Conservation (phyloP, 1,139 yeast species). For the Candida mesenterica region DNA sequence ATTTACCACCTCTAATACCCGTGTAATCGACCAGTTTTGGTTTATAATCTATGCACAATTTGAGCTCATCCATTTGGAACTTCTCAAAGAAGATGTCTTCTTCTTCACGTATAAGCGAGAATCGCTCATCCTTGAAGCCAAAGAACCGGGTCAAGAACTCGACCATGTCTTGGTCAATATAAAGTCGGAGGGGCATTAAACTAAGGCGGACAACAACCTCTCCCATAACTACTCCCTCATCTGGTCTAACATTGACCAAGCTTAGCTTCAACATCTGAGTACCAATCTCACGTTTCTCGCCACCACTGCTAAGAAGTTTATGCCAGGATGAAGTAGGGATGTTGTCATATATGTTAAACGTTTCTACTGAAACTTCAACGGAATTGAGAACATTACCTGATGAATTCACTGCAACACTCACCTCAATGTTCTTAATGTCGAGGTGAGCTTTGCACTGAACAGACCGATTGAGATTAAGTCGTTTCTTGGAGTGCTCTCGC, state of each 20-base stretch:
- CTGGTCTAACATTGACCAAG: slow-evolving; percentile 65
- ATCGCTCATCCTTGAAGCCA: slow-evolving; percentile 74
- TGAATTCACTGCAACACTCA: slow-evolving; percentile 33
- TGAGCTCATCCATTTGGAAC: slow-evolving; percentile 60
- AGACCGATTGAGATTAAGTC: slow-evolving; percentile 44
- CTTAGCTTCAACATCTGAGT: slow-evolving; percentile 60
- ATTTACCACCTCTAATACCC: slow-evolving; percentile 81
- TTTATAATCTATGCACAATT: slow-evolving; percentile 79
- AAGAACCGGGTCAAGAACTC: slow-evolving; percentile 80
- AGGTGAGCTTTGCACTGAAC: slow-evolving; percentile 58
- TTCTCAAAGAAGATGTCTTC: slow-evolving; percentile 70
- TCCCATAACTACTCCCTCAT: slow-evolving; percentile 59
- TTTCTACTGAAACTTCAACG: slow-evolving; percentile 44
- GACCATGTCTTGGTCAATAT: slow-evolving; percentile 90
- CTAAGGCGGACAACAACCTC: slow-evolving; percentile 61
- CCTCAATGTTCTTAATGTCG: slow-evolving; percentile 52
- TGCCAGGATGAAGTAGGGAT: slow-evolving; percentile 91
- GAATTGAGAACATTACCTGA: slow-evolving; percentile 34
- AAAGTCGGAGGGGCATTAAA: slow-evolving; percentile 72
- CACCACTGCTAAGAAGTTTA: slow-evolving; percentile 71
- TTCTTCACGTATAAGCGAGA: slow-evolving; percentile 50
- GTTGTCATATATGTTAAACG: slow-evolving; percentile 68
- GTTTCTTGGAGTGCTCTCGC: slow-evolving; percentile 25
- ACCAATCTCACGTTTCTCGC: slow-evolving; percentile 66
- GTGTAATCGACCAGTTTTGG: slow-evolving; percentile 85